Conservation (phyloP, 768 basidiomycete species). For the Cyclocybe cylindracea region DNA sequence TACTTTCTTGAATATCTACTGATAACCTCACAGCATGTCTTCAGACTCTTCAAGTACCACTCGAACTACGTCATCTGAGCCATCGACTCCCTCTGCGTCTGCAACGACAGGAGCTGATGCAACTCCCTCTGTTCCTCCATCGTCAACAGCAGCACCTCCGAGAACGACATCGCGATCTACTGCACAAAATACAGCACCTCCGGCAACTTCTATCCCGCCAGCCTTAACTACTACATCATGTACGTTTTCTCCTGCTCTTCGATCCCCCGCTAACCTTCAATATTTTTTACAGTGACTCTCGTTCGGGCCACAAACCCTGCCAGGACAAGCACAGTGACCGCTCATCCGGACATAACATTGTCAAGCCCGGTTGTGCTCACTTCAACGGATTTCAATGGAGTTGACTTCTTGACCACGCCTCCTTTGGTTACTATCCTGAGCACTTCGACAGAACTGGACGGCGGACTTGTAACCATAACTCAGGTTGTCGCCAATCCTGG, state of each 20-base stretch:
- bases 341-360: conserved; percentile 17
- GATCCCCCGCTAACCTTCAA: neutral
- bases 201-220: conserved; percentile 4
- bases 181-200: too few species aligned
- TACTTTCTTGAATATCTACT: too few species aligned
- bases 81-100: too few species aligned
- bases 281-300: conserved; percentile 13
- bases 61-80: too few species aligned
- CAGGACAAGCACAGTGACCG: conserved; percentile 18
- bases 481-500: conserved; percentile 51
- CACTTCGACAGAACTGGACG: conserved; percentile 46
- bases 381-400: conserved; percentile 37
- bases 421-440: conserved; percentile 46
- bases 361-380: conserved; percentile 43
- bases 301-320: conserved; percentile 6
- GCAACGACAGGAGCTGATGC: too few species aligned
- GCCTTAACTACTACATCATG: conserved; percentile 17
- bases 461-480: conserved; percentile 47
- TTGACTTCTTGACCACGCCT: conserved; percentile 41
- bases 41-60: too few species aligned
- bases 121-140: too few species aligned
- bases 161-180: too few species aligned
- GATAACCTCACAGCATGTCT: too few species aligned
- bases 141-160: too few species aligned
- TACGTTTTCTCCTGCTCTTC: neutral